Base-by-base conservation (phyloP, 108 stramenopile genomes). In the Conticribra weissflogii region DNA sequence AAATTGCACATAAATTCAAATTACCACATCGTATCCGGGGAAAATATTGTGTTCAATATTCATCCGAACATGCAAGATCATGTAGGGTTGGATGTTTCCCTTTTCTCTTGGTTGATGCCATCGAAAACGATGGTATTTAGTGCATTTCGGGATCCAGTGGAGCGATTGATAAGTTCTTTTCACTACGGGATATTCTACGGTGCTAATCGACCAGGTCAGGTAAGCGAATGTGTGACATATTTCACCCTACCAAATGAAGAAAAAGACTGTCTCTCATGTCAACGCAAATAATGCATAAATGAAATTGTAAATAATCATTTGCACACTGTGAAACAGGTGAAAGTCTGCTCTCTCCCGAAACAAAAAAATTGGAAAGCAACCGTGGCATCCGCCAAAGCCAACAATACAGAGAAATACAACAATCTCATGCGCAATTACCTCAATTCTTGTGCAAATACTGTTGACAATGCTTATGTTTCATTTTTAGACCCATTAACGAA, bases 151-250 rank as follows among this genome's bases (percentile, higher is more conserved):
- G 68, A 70, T 41, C 68, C 68, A 3, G 23, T 59, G 24, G 59
- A 59, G 21, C 19, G 68, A 17, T 25, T 70, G 14, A 22, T 70
- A 3, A 51, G 48, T 44, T 58, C 55, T 23, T 70, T 70, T 60
- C 59, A 71, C n/a, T 54, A 71, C 18, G 70, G 70, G 3, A 71
- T 71, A 9, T 23, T 33, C 1, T 71, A 59, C 18, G 70, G 70
- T 32, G 51, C 55, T 0, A 53, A 24, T n/a, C 41, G 44, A 27
- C 70, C 60, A 0, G 70, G 70, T 9, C 30, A 71, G 17, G 70
- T 71, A 2, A 18, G 19, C 19, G 50, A 3, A 49, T 18, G 21
- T 63, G 62, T 47, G 32, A 45, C 41, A 2, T 9, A 45, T 1
- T 18, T 0, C n/a, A n/a, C n/a, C n/a, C n/a, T n/a, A n/a, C n/a